Base-by-base conservation (phyloP, 768 basidiomycete genomes). In the Pleurotus salmoneostramineus region DNA sequence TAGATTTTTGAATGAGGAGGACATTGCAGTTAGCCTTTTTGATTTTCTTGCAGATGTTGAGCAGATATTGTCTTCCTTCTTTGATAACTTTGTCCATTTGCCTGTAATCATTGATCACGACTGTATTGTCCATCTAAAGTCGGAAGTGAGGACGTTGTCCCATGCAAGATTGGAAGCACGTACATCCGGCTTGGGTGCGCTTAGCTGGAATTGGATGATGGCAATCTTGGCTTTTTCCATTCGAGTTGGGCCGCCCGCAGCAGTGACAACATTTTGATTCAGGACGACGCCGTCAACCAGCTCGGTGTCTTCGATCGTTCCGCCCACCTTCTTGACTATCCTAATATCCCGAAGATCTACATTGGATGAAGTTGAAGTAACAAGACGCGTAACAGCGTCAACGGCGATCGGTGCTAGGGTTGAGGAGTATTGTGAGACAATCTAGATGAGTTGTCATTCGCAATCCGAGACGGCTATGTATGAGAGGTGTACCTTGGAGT, bases 81-180 rank as follows among this genome's bases (percentile, higher is more conserved):
- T 99, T 98, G 74, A 99, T 89, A 59, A 98, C 95, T 72, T 98
- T 97, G 81, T 98, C 97, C 96, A 99, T 98, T 71, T 98, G 97
- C 14, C 97, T 89, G 76, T 99, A 99, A 74, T 99, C 96, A 62
- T 96, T 98, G 65, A 99, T 98, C 52, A 98, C 90, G 45, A 99
- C 95, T 4, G 96, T 98, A 78, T 99, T 98, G 74, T 99, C 97
- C 96, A 99, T 99, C 95, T 98, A 64, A 7, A 21, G 15, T 43
- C 59, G 34, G 4, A 33, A 60, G 4, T 61, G 64, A 61, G 60
- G 68, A 50, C 17, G 36, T 8, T 51, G 33, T 27, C 3, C 3
- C 3, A 56, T 17, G 10, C 56, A 17, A n/a, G 5, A 46, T 32
- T 37, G 43, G 14, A 35, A 34, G 2, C 6, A 27, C 21, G 6